Evolutionary conservation across 306 rosid species (phyloP), one percentile per base, ranked within the genome.

Genomic region (Cicer bijugum): DNA sequence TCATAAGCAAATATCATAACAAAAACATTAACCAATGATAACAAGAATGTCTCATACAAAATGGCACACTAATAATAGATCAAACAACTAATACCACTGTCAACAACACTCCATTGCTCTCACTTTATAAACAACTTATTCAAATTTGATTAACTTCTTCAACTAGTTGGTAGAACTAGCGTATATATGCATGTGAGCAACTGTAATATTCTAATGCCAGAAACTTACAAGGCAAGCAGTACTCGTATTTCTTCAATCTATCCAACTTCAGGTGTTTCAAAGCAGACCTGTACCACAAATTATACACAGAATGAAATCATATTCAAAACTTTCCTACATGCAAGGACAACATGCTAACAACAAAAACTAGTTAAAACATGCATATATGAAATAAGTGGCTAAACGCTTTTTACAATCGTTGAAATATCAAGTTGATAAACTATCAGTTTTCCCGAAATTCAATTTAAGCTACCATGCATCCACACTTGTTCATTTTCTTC

Each of bases 171-270:
- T n/a, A 71, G 12, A 46, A 74, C 35, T 6, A 0, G 20, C 2
- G 33, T 9, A 62, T 45, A 44, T 16, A 51, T 15, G 28, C 9
- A 66, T 39, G 46, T 8, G 52, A 69, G 8, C 9, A 52, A 72
- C 55, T 47, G 16, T 56, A 45, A 73, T 47, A 68, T 39, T 55
- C 28, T 45, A 38, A 53, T 66, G 43, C 62, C 44, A 40, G 71
- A 53, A 73, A 85, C 96, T 82, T 83, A 92, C 97, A 92, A 46
- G 97, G 96, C 83, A 92, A 71, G 87, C 97, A 92, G 82, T 92
- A 89, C 51, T 92, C 97, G 6, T 82, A 89, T 84, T 89, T 92
- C 90, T 92, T 92, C 55, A 88, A 40, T 37, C 96, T 90, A 65
- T 89, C 97, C 81, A 89, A 64, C 86, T 92, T 92, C 87, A 92